Conservation (phyloP, 139 green algal genomes). For the Chlorella sp. region DNA sequence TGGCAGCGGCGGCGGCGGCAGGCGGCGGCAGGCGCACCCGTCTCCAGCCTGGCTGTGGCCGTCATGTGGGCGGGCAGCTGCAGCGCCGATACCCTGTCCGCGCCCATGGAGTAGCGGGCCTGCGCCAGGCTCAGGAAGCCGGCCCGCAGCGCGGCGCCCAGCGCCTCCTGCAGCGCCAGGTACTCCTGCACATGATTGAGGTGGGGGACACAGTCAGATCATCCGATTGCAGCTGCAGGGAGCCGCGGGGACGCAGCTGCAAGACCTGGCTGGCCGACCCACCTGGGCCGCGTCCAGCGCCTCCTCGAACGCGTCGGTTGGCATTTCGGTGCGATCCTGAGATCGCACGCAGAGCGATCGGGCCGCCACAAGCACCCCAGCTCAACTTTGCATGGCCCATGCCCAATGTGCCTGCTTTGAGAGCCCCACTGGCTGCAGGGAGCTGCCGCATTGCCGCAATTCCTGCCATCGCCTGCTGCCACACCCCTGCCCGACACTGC, state of each 20-base stretch:
- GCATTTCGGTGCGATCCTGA: neutral
- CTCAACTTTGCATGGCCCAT: no score
- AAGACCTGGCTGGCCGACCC: neutral
- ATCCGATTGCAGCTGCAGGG: neutral
- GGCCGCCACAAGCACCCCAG: no score
- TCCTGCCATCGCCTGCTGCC: no score
- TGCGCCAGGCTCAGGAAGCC: constrained; percentile 29
- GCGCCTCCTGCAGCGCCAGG: neutral
- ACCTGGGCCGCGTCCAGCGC: constrained; percentile 7
- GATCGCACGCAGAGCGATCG: no score
- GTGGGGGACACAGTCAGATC: neutral
- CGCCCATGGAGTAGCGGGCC: constrained; percentile 31
- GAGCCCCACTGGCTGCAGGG: no score
- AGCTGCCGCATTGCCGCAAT: no score
- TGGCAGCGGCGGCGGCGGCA: neutral
- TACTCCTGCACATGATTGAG: constrained; percentile 12
- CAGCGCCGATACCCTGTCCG: constrained; percentile 12
- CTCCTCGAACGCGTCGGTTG: neutral
- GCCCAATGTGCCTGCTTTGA: no score
- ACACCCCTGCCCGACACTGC: no score
- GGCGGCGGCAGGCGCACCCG: neutral
- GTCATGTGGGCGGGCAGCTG: constrained; percentile 24
- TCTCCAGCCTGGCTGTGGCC: neutral
- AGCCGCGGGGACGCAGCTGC: no score
- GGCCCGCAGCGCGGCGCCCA: constrained; percentile 2